These are phyloP conservation scores for Rhodofomes roseus DNA, from an alignment of 1,284 basidiomycete species.

Conservation along the genomic window DNA sequence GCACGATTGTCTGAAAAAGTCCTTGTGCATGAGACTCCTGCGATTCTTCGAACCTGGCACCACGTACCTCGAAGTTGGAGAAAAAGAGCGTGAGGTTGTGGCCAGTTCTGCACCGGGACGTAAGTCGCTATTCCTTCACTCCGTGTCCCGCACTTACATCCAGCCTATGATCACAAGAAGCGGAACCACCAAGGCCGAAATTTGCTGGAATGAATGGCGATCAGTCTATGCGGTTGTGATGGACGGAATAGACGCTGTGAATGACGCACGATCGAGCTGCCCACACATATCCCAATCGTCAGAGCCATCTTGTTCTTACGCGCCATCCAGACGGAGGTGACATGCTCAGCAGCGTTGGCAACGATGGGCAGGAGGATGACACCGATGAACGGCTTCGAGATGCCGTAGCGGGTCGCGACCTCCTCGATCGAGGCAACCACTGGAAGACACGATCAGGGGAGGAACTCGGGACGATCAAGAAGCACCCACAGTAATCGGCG, in stretches of 20 bases:
- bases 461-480: not conserved
- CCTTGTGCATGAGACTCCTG: not conserved
- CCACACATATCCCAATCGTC: slow-evolving; percentile 87
- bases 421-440: slow-evolving; percentile 91
- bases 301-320: slow-evolving; percentile 85
- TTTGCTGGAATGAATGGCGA: slow-evolving; percentile 56
- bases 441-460: slow-evolving; percentile 22
- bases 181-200: slow-evolving; percentile 84
- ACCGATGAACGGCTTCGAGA: slow-evolving; percentile 83
- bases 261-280: slow-evolving; percentile 76
- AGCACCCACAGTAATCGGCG: slow-evolving; percentile 69
- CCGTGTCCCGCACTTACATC: slow-evolving; percentile 45
- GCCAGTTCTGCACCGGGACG: slow-evolving; percentile 42
- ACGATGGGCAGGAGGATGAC: slow-evolving; percentile 72
- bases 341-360: slow-evolving; percentile 77
- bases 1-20: slow-evolving; percentile 64
- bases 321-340: slow-evolving; percentile 89
- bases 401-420: slow-evolving; percentile 73
- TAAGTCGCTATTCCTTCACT: not conserved
- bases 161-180: slow-evolving; percentile 82
- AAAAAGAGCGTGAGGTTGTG: slow-evolving; percentile 85
- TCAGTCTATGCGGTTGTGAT: not conserved
- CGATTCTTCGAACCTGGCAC: not conserved
- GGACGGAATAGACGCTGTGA: not conserved
- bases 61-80: slow-evolving; percentile 67